Evolutionary conservation across 331 rosid species (phyloP).

Genomic region (Malus hybrid): DNA sequence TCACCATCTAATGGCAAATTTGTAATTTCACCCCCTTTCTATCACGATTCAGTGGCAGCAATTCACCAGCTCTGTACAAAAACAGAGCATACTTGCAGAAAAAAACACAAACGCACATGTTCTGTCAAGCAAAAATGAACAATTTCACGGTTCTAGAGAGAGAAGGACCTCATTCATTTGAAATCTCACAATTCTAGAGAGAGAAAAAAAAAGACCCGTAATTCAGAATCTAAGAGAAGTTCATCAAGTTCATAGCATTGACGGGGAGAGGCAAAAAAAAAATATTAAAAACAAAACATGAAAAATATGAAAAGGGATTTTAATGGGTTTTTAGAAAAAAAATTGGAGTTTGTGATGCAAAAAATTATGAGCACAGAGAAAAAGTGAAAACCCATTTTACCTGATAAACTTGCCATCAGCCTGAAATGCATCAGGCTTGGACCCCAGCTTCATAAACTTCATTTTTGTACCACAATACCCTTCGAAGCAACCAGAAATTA

Average conservation of each 20-base stretch:
- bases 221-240: neutral
- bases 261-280: neutral
- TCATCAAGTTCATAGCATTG: neutral
- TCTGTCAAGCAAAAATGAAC: neutral
- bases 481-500: neutral
- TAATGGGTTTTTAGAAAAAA: neutral
- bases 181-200: neutral
- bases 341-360: neutral
- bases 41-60: neutral
- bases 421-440: slow-evolving; percentile 85
- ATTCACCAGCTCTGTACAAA: neutral
- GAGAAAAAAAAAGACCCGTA: neutral
- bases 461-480: slow-evolving; percentile 29
- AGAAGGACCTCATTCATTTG: too few species aligned
- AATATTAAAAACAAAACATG: neutral
- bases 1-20: neutral
- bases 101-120: neutral
- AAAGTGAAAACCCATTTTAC: slow-evolving; percentile 15
- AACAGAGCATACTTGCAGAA: neutral
- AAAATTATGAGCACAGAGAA: neutral
- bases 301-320: neutral
- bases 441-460: slow-evolving; percentile 99
- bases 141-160: too few species aligned
- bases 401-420: slow-evolving; percentile 70
- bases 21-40: neutral